Conservation (phyloP, 495 filamentous ascomycete species). For the Podospora pseudocomata region DNA sequence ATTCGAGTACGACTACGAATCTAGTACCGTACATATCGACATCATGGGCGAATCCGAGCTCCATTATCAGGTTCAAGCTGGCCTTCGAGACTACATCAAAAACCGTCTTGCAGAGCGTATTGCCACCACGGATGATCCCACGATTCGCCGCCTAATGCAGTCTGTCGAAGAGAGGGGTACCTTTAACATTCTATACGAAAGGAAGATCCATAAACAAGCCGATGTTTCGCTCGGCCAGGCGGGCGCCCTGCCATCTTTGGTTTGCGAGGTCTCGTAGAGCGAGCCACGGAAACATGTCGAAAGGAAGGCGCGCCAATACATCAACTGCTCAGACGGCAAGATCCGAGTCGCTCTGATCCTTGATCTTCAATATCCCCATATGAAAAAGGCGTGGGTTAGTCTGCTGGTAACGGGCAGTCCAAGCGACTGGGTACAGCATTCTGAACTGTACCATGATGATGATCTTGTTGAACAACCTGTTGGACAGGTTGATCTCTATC, state of each 20-base stretch:
- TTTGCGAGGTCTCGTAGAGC: conserved; percentile 19
- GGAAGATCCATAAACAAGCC: conserved; percentile 10
- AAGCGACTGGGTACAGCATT: conserved; percentile 6
- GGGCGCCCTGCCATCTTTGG: conserved; percentile 9
- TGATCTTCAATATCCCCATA: conserved; percentile 10
- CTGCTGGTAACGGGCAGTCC: conserved; percentile 1
- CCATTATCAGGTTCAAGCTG: conserved; percentile 9
- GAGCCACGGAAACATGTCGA: conserved; percentile 15
- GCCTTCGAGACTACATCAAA: conserved; percentile 6
- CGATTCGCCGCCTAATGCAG: background rate
- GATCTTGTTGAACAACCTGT: conserved; percentile 11
- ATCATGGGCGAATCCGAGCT: conserved; percentile 13
- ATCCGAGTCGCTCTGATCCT: conserved; percentile 11
- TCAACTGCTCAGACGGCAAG: conserved; percentile 13
- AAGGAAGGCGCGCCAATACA: conserved; percentile 12
- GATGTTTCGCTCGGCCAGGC: conserved; percentile 9
- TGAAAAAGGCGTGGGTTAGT: conserved; percentile 10
- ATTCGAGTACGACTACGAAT: conserved; percentile 18
- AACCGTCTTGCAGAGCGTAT: background rate
- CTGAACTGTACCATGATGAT: conserved; percentile 9
- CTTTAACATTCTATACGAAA: conserved; percentile 4
- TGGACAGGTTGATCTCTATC: conserved; percentile 13
- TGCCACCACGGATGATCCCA: conserved; percentile 2
- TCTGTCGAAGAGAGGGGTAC: background rate
- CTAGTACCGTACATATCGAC: conserved; percentile 11